Conservation (phyloP, 148 eudicot species). For the Chenopodium formosanum region DNA sequence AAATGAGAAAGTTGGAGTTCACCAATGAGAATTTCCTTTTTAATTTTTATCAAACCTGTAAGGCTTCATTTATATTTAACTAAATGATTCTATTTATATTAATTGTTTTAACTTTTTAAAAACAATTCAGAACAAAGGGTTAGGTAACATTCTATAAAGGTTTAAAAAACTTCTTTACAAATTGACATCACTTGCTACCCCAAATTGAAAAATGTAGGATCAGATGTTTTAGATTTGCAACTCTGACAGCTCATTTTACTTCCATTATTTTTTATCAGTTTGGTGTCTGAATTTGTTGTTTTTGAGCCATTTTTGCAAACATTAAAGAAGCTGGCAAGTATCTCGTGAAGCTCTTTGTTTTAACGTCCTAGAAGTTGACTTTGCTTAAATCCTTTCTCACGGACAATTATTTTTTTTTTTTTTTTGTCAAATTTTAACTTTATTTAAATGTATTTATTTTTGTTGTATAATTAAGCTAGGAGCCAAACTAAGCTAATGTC, state of each 20-base stretch:
- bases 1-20: too few relatives aligned
- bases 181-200: neutral
- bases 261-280: neutral
- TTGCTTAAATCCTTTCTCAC: neutral
- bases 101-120: too few relatives aligned
- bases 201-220: neutral
- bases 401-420: neutral
- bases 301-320: slow-evolving; percentile 13
- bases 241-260: neutral
- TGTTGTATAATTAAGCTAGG: slow-evolving; percentile 2
- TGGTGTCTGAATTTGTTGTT: neutral
- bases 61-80: too few relatives aligned
- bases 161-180: too few relatives aligned
- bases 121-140: too few relatives aligned
- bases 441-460: neutral
- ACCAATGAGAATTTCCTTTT: too few relatives aligned
- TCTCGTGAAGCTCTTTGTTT: slow-evolving; percentile 11
- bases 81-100: too few relatives aligned
- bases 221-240: neutral
- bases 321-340: slow-evolving; percentile 12
- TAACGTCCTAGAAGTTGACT: slow-evolving; percentile 22
- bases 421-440: too few relatives aligned
- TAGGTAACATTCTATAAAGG: too few relatives aligned
- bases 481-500: slow-evolving; percentile 2
- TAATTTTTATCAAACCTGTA: too few relatives aligned